phyloP scores from a whole-genome alignment of 768 basidiomycete genomes.

The Leccinum variicolor region DNA sequence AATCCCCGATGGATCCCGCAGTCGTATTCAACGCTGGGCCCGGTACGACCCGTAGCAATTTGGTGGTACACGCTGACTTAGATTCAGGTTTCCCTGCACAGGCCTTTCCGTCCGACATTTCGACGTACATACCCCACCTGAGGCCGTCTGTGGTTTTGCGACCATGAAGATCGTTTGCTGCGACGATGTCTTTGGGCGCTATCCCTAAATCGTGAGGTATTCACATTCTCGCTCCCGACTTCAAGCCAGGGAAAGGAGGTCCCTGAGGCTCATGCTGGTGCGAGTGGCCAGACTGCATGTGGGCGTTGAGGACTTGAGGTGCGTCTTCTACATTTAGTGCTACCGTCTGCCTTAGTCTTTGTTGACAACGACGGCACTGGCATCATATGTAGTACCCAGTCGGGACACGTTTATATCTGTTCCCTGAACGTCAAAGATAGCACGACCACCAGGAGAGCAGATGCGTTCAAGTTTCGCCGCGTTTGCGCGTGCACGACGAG shows the following conservation, averaged over 20 bases:
- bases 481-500: constrained; percentile 80
- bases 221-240: constrained; percentile 61
- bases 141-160: constrained; percentile 61
- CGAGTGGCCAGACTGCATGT: constrained; percentile 59
- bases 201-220: constrained; percentile 84
- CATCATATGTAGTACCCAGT: constrained; percentile 82
- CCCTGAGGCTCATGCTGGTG: constrained; percentile 6
- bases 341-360: constrained; percentile 1
- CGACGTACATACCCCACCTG: constrained; percentile 69
- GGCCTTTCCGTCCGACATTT: constrained; percentile 71
- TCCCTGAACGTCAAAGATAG: constrained; percentile 44
- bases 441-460: constrained; percentile 30
- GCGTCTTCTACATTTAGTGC: constrained; percentile 17
- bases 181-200: constrained; percentile 79
- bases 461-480: constrained; percentile 74
- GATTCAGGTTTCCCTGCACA: constrained; percentile 66
- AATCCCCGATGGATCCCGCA: constrained; percentile 21
- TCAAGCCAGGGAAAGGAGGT: constrained; percentile 28
- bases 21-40: constrained; percentile 14
- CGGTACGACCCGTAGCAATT: not conserved
- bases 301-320: constrained; percentile 86
- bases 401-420: constrained; percentile 91
- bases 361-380: constrained; percentile 63
- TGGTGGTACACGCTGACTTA: not conserved
- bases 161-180: constrained; percentile 79